These are phyloP conservation scores for Gentiana macrophylla DNA, from an alignment of 257 asterid genomes.

Conservation along the genomic window DNA sequence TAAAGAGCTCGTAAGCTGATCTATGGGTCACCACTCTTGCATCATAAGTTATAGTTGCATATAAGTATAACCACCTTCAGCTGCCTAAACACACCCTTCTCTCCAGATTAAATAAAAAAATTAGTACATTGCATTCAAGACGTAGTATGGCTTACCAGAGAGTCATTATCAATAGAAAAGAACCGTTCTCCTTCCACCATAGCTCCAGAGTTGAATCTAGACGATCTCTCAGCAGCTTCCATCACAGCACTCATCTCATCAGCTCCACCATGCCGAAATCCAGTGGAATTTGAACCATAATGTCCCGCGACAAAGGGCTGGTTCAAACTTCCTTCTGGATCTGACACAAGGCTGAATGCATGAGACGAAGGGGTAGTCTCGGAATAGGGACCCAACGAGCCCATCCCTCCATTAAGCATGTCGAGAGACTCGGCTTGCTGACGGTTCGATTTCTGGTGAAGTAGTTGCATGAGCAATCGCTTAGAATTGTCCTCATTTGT, in stretches of 20 bases:
- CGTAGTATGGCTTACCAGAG: constrained; percentile 37
- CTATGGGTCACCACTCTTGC: too few species aligned
- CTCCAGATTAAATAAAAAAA: constrained; percentile 8
- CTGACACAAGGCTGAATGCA: constrained; percentile 32
- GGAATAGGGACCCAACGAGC: constrained; percentile 35
- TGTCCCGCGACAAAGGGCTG: constrained; percentile 42
- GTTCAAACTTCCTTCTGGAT: constrained; percentile 39
- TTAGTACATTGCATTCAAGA: background rate
- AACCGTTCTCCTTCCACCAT: constrained; percentile 28
- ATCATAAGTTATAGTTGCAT: too few species aligned
- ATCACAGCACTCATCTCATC: constrained; percentile 25
- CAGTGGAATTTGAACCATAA: constrained; percentile 53
- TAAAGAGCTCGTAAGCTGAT: too few species aligned
- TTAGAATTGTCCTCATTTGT: constrained; percentile 83
- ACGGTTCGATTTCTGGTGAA: constrained; percentile 67
- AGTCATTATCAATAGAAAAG: constrained; percentile 24
- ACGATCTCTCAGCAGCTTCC: constrained; percentile 39
- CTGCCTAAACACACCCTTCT: constrained; percentile 18
- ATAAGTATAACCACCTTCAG: constrained; percentile 7
- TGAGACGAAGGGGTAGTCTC: constrained; percentile 38
- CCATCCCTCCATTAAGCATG: constrained; percentile 33
- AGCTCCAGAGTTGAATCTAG: constrained; percentile 44
- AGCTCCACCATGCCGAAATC: constrained; percentile 32
- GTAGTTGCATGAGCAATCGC: constrained; percentile 84
- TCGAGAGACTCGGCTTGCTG: constrained; percentile 42